Evolutionary conservation across 768 basidiomycete genomes (phyloP).

Genomic region (Mycena chlorophos): DNA sequence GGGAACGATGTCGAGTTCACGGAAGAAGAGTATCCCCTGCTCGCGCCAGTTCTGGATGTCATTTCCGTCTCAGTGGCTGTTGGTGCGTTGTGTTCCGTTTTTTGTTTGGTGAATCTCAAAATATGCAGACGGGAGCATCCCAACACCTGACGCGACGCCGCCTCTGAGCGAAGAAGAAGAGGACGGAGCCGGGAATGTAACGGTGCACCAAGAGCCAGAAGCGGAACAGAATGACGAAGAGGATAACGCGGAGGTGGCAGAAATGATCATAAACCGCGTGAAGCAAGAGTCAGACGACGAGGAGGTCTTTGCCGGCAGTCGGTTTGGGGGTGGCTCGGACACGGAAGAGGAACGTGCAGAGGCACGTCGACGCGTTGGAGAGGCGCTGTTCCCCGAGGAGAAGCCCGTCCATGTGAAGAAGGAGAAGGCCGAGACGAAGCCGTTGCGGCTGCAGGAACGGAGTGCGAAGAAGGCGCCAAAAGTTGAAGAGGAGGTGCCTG

Average conservation of each 20-base stretch:
- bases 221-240: neutral
- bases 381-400: neutral
- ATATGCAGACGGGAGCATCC: constrained; percentile 9
- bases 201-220: neutral
- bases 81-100: too few relatives aligned
- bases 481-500: neutral
- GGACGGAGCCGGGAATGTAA: neutral
- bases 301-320: neutral
- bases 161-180: constrained; percentile 7
- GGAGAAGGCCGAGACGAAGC: neutral
- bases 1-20: constrained; percentile 18
- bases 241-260: neutral
- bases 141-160: constrained; percentile 18
- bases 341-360: constrained; percentile 3
- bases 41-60: constrained; percentile 14
- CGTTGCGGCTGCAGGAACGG: neutral
- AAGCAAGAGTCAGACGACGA: constrained; percentile 19
- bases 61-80: neutral
- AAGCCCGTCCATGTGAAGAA: neutral
- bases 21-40: constrained; percentile 12
- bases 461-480: neutral
- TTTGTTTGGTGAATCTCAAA: too few relatives aligned
- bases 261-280: neutral
- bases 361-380: constrained; percentile 3
- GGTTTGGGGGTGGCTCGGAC: neutral